Evolutionary conservation across 306 rosid genomes (phyloP).

Genomic region (Amphicarpaea edgeworthii): DNA sequence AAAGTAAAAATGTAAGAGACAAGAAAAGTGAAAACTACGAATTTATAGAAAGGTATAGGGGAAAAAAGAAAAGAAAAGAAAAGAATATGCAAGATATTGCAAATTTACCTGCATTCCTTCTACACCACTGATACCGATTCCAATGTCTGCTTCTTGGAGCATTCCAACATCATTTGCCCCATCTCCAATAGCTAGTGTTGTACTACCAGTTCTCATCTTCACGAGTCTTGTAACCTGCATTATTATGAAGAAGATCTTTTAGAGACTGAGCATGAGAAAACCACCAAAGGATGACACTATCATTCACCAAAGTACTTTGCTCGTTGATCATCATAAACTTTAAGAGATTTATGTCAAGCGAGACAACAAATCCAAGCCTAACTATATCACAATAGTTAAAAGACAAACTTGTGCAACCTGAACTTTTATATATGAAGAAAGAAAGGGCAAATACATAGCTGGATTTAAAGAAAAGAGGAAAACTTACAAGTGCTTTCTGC

Average conservation of each 20-base stretch:
- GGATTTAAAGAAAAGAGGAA: not conserved
- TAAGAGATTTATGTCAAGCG: not conserved
- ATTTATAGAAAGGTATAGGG: not conserved
- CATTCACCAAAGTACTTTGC: no score
- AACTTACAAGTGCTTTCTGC: conserved; percentile 94
- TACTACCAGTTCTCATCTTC: conserved; percentile 70
- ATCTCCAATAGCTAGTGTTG: conserved; percentile 96
- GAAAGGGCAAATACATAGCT: conserved; percentile 19
- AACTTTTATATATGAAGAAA: conserved; percentile 12
- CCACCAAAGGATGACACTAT: conserved; percentile 25
- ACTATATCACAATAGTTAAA: not conserved
- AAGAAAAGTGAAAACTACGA: not conserved
- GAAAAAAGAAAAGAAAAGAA: not conserved
- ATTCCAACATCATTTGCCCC: conserved; percentile 99
- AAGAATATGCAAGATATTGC: conserved; percentile 20
- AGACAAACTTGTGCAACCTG: conserved; percentile 22
- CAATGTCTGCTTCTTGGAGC: conserved; percentile 99
- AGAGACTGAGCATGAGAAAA: conserved; percentile 34
- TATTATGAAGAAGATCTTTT: conserved; percentile 28
- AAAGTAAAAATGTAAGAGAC: conserved; percentile 20
- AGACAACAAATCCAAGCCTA: not conserved
- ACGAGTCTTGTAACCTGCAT: conserved; percentile 86
- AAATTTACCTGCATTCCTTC: conserved; percentile 98
- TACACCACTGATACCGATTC: conserved; percentile 94
- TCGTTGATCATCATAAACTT: conserved; percentile 20